phyloP scores from a whole-genome alignment of 2,329 filamentous ascomycete species.

The Elsinoe fawcettii region DNA sequence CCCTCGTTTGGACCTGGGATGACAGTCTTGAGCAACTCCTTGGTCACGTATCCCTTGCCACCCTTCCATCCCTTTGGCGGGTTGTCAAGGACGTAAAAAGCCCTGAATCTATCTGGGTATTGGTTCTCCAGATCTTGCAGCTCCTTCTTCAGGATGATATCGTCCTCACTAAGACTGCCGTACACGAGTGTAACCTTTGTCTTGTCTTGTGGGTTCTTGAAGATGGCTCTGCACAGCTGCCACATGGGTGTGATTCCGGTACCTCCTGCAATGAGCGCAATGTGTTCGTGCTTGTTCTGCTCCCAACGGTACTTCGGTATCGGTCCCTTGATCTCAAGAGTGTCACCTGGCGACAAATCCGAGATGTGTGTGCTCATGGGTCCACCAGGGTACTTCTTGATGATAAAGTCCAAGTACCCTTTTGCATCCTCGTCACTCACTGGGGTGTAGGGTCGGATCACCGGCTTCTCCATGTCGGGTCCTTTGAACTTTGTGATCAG shows the following conservation, averaged over 20 bases:
- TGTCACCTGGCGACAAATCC: conserved; percentile 70
- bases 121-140: conserved; percentile 83
- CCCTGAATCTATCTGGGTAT: conserved; percentile 88
- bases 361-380: conserved; percentile 89
- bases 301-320: conserved; percentile 89
- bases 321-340: conserved; percentile 87
- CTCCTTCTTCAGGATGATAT: conserved; percentile 85
- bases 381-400: conserved; percentile 86
- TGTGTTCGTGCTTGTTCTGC: conserved; percentile 85
- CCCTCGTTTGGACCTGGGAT: conserved; percentile 84
- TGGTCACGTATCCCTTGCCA: conserved; percentile 68
- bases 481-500: conserved; percentile 88
- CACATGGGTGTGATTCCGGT: conserved; percentile 98
- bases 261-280: conserved; percentile 81
- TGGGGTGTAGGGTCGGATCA: conserved; percentile 88
- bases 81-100: conserved; percentile 88
- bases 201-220: conserved; percentile 93
- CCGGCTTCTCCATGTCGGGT: conserved; percentile 72
- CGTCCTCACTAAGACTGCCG: conserved; percentile 80
- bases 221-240: conserved; percentile 84
- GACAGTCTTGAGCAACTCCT: conserved; percentile 90
- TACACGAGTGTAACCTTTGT: conserved; percentile 96
- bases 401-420: conserved; percentile 78
- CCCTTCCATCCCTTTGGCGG: conserved; percentile 72
- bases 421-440: conserved; percentile 73